phyloP scores from a whole-genome alignment of 176 grass and related monocot species.

The Zizania latifolia region DNA sequence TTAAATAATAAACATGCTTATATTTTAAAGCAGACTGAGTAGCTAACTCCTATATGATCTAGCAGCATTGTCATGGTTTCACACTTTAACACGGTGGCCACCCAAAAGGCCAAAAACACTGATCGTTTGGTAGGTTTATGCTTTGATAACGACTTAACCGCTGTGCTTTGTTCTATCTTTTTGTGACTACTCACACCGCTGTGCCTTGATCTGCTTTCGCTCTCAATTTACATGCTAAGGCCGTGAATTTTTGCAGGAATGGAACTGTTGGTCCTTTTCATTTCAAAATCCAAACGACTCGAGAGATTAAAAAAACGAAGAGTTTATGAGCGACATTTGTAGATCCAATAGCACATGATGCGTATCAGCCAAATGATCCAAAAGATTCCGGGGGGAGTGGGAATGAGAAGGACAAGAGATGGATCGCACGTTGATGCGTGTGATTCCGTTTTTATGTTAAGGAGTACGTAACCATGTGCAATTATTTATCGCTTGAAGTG shows the following conservation, averaged over 20 bases:
- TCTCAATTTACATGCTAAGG: too few species aligned
- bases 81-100: too few species aligned
- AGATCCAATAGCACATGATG: neutral
- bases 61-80: neutral
- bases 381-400: neutral
- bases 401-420: neutral
- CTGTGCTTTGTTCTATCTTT: too few species aligned
- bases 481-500: neutral
- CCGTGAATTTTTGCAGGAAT: too few species aligned
- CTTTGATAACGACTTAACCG: neutral
- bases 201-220: neutral
- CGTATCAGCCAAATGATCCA: neutral
- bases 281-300: too few species aligned
- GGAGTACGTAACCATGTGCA: neutral
- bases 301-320: neutral
- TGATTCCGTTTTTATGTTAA: neutral
- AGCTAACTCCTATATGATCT: neutral
- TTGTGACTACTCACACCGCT: neutral
- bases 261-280: too few species aligned
- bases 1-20: too few species aligned
- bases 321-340: neutral
- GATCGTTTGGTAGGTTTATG: neutral
- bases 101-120: too few species aligned
- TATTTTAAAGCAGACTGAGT: too few species aligned
- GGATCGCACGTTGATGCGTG: constrained; percentile 1